Evolutionary conservation across 495 filamentous ascomycete genomes (phyloP).

Genomic region (Cryomyces antarcticus): DNA sequence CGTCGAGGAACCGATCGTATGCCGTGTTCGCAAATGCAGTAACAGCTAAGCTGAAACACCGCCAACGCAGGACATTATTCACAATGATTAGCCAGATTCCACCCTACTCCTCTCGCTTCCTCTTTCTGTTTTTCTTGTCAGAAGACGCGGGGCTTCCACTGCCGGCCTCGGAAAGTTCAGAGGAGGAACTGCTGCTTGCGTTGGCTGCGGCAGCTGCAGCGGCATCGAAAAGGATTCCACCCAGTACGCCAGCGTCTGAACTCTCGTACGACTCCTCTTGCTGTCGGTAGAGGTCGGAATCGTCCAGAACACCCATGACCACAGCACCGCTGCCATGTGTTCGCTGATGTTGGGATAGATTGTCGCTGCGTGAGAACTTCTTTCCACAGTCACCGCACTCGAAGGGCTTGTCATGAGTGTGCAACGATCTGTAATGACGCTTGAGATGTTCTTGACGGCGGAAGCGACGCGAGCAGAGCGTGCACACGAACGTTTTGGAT

Average conservation of each 20-base stretch:
- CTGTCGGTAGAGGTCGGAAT: slow-evolving; percentile 30
- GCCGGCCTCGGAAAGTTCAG: slow-evolving; percentile 2
- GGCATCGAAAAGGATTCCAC: slow-evolving; percentile 56
- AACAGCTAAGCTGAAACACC: too few species aligned
- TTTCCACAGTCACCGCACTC: slow-evolving; percentile 95
- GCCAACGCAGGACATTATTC: too few species aligned
- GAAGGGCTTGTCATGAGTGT: slow-evolving; percentile 97
- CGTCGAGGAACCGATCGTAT: too few species aligned
- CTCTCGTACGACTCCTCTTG: slow-evolving; percentile 24
- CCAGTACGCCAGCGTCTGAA: slow-evolving; percentile 42
- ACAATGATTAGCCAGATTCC: too few species aligned
- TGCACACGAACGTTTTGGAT: slow-evolving; percentile 95
- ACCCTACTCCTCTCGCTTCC: slow-evolving; percentile 11
- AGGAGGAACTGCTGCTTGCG: slow-evolving; percentile 3
- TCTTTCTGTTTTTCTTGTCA: slow-evolving; percentile 11
- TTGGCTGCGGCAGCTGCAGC: slow-evolving; percentile 32
- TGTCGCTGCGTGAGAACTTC: slow-evolving; percentile 97
- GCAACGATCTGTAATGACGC: slow-evolving; percentile 94
- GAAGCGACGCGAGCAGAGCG: slow-evolving; percentile 89
- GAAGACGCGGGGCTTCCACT: background rate
- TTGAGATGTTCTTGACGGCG: slow-evolving; percentile 97
- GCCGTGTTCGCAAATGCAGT: too few species aligned
- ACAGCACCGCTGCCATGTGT: slow-evolving; percentile 84
- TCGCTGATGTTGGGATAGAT: slow-evolving; percentile 85
- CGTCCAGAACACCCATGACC: slow-evolving; percentile 68